Conservation (phyloP, 2,329 filamentous ascomycete species). For the Elsinoe fawcettii region DNA sequence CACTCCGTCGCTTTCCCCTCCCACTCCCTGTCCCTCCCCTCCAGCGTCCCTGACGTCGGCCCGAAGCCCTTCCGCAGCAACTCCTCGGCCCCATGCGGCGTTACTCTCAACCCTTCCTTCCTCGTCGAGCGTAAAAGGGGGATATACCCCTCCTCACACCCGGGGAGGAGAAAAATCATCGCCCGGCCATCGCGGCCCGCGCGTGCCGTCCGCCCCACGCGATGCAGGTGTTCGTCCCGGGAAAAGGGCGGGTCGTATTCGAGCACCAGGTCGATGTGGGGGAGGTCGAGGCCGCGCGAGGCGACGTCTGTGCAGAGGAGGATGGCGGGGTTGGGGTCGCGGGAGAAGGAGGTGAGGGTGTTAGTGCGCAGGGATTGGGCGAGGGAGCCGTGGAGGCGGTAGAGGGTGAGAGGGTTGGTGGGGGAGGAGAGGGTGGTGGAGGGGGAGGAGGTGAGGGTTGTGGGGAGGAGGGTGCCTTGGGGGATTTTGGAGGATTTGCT, state of each 20-base stretch:
- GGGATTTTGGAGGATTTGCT: conserved; percentile 31
- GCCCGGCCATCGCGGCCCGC: conserved; percentile 83
- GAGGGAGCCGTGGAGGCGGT: conserved; percentile 86
- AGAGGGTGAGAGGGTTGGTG: conserved; percentile 64
- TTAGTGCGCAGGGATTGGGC: conserved; percentile 79
- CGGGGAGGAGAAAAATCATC: conserved; percentile 81
- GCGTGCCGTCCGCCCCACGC: conserved; percentile 89
- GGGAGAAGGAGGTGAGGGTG: conserved; percentile 73
- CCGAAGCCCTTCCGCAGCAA: conserved; percentile 58
- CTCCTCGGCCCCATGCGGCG: conserved; percentile 56
- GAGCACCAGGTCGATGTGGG: conserved; percentile 87
- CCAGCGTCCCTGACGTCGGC: conserved; percentile 28
- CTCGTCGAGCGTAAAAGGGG: conserved; percentile 66
- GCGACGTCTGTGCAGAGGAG: conserved; percentile 93
- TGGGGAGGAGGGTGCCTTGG: conserved; percentile 35
- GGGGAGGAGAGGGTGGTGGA: conserved; percentile 59
- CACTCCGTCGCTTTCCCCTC: conserved; percentile 59
- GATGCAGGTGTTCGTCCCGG: conserved; percentile 86
- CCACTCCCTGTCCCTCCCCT: conserved; percentile 44
- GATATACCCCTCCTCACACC: conserved; percentile 86
- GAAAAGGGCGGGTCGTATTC: conserved; percentile 96
- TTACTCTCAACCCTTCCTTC: conserved; percentile 47
- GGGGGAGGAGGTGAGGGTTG: conserved; percentile 52
- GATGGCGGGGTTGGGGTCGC: conserved; percentile 65
- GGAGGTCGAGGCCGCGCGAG: conserved; percentile 88